Evolutionary conservation across 331 rosid species (phyloP).

Genomic region (Erythrophleum ivorense): DNA sequence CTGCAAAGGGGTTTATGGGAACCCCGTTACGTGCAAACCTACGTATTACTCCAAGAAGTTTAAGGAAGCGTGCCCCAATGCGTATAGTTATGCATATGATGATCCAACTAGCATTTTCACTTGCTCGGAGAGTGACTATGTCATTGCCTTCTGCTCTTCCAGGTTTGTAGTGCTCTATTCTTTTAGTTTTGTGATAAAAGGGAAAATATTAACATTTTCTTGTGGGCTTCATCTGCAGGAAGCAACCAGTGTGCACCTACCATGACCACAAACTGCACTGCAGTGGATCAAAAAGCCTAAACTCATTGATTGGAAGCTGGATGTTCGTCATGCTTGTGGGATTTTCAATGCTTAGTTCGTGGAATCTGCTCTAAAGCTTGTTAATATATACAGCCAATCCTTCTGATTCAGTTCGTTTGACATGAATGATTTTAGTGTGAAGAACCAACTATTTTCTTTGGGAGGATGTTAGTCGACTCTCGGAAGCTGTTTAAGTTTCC

Average conservation of each 20-base stretch:
- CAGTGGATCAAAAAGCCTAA: conserved; percentile 61
- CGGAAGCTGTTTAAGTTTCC: conserved; percentile 32
- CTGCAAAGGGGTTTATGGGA: conserved; percentile 77
- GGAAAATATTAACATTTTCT: neutral
- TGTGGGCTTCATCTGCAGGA: conserved; percentile 61
- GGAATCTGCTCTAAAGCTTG: conserved; percentile 34
- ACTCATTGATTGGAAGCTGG: conserved; percentile 54
- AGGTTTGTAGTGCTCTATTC: conserved; percentile 54
- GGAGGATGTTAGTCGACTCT: conserved; percentile 2
- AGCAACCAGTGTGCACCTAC: conserved; percentile 66
- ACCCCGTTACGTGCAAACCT: conserved; percentile 66
- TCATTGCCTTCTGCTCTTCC: conserved; percentile 72
- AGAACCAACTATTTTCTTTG: neutral
- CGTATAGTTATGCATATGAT: conserved; percentile 93
- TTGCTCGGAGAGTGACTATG: conserved; percentile 76
- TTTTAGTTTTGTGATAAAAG: neutral
- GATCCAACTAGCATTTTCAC: conserved; percentile 85
- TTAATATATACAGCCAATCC: neutral
- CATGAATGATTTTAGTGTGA: conserved; percentile 6
- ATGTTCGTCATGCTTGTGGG: conserved; percentile 39
- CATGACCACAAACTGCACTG: conserved; percentile 66
- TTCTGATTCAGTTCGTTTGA: neutral
- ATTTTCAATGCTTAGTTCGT: conserved; percentile 39
- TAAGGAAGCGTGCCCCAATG: conserved; percentile 83
- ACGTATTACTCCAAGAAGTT: conserved; percentile 85